These are phyloP conservation scores for Fraxinus excelsior DNA, from an alignment of 257 asterid species.

Conservation along the genomic window DNA sequence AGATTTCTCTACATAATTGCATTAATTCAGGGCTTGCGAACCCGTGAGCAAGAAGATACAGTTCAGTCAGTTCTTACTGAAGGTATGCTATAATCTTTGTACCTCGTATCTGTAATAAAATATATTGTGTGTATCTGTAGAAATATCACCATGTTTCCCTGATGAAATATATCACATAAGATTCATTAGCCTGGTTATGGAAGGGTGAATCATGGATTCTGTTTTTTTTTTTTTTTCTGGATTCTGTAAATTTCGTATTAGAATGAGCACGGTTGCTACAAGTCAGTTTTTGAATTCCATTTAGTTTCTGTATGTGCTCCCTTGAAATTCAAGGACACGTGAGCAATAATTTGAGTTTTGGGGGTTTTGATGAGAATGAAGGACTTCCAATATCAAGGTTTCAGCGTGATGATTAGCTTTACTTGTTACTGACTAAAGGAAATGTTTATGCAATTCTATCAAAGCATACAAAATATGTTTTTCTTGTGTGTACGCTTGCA, in stretches of 20 bases:
- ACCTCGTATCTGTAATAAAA: not conserved
- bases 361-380: not conserved
- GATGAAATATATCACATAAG: not conserved
- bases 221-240: not conserved
- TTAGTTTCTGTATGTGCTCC: not conserved
- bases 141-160: constrained; percentile 6
- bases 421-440: not conserved
- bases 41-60: constrained; percentile 87
- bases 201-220: not conserved
- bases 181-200: not conserved
- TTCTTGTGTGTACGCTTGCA: not conserved
- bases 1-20: constrained; percentile 17
- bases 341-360: not conserved
- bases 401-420: not conserved
- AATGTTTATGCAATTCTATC: not conserved
- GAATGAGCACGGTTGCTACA: not conserved
- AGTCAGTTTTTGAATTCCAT: not conserved
- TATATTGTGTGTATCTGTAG: not conserved
- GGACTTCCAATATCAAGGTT: not conserved
- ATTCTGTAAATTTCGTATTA: not conserved
- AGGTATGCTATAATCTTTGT: constrained; percentile 44
- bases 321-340: not conserved
- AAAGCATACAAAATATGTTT: not conserved
- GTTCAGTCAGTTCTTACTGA: constrained; percentile 78
- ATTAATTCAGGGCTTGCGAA: constrained; percentile 70